These are phyloP conservation scores for Hondaea fermentalgiana DNA, from an alignment of 108 stramenopile genomes.

Conservation along the genomic window DNA sequence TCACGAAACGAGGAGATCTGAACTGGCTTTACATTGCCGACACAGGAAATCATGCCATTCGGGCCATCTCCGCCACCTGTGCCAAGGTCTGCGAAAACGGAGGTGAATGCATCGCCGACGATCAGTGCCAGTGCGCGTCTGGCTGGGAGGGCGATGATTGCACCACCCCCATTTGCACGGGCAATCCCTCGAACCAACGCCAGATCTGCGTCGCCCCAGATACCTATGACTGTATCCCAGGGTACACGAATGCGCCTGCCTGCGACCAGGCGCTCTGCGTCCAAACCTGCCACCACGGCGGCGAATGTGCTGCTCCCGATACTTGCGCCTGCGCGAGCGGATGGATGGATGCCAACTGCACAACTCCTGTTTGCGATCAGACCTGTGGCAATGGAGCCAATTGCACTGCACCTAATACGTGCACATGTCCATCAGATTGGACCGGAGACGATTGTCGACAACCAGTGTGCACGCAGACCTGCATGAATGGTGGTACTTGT, in stretches of 20 bases:
- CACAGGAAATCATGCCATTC: conserved; percentile 61
- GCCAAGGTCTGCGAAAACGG: conserved; percentile 67
- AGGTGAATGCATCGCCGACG: conserved; percentile 57
- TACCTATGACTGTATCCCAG: conserved; percentile 66
- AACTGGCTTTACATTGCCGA: conserved; percentile 57
- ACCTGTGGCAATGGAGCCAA: conserved; percentile 84
- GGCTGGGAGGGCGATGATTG: conserved; percentile 65
- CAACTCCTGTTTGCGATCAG: conserved; percentile 69
- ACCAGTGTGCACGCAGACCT: conserved; percentile 61
- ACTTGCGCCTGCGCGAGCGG: conserved; percentile 61
- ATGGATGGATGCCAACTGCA: conserved; percentile 80
- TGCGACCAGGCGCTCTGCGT: conserved; percentile 58
- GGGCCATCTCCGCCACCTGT: conserved; percentile 62
- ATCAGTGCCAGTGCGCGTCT: conserved; percentile 51
- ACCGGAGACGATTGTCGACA: conserved; percentile 62
- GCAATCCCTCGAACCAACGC: conserved; percentile 29
- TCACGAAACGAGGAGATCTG: conserved; percentile 19
- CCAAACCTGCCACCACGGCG: conserved; percentile 65
- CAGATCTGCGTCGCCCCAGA: conserved; percentile 69
- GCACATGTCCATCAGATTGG: conserved; percentile 64
- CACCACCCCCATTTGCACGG: conserved; percentile 52
- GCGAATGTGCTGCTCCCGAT: conserved; percentile 66
- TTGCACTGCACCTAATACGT: conserved; percentile 64
- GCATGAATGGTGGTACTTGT: conserved; percentile 62
- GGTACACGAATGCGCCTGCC: conserved; percentile 46